Conservation (phyloP, 257 asterid species). For the Sherardia arvensis region DNA sequence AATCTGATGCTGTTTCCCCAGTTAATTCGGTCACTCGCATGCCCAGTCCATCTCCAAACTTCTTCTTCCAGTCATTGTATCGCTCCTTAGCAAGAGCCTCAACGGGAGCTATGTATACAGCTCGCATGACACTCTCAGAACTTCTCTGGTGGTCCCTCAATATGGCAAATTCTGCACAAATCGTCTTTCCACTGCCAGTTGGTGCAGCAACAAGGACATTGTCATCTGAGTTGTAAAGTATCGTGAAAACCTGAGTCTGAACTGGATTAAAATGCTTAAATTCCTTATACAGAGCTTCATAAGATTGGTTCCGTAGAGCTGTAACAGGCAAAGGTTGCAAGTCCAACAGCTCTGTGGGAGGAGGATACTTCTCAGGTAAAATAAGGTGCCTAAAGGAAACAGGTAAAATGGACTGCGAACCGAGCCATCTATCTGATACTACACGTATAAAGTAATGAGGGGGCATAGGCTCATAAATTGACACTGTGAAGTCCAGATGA, state of each 20-base stretch:
- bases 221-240: conserved; percentile 36
- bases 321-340: conserved; percentile 41
- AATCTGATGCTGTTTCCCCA: conserved; percentile 31
- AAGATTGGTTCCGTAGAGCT: conserved; percentile 27
- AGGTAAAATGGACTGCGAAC: conserved; percentile 32
- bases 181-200: conserved; percentile 42
- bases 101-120: conserved; percentile 36
- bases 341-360: conserved; percentile 36
- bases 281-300: conserved; percentile 28
- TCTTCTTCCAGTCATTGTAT: conserved; percentile 28
- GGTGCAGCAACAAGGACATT: conserved; percentile 41
- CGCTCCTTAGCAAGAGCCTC: conserved; percentile 39
- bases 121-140: conserved; percentile 25
- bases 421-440: conserved; percentile 34
- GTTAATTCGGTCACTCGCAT: conserved; percentile 34
- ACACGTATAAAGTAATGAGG: conserved; percentile 38
- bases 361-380: conserved; percentile 36
- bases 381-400: conserved; percentile 36
- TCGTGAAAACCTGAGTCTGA: conserved; percentile 37
- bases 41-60: conserved; percentile 34
- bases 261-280: conserved; percentile 41
- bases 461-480: conserved; percentile 32
- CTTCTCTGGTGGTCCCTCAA: conserved; percentile 33
- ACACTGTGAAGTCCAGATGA: conserved; percentile 29
- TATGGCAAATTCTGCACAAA: conserved; percentile 37